A percentile compares a stretch with the other conserved stretches of the same genome.
These are phyloP conservation scores for Colletotrichum abscissum DNA, from an alignment of 2,329 filamentous ascomycete genomes.

Conservation along the genomic window DNA sequence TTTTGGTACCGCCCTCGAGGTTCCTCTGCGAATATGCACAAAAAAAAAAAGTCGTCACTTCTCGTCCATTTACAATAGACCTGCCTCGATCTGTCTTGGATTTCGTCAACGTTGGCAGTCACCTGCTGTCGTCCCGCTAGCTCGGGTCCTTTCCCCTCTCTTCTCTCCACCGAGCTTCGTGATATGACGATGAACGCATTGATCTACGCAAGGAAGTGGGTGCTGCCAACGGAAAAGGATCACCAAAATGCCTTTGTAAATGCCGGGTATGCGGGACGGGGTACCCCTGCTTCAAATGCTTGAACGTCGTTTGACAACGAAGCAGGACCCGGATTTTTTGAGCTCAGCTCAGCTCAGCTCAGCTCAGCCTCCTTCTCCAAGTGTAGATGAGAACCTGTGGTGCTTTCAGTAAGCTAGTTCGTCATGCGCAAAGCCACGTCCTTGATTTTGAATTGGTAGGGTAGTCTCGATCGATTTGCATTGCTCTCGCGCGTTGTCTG, in stretches of 20 bases:
- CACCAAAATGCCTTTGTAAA: neutral
- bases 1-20: no score
- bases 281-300: neutral
- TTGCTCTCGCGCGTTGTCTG: neutral
- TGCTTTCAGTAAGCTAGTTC: neutral
- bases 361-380: neutral
- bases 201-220: conserved; percentile 16
- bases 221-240: neutral
- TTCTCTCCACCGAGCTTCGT: neutral
- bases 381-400: neutral
- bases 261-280: neutral
- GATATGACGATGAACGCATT: neutral
- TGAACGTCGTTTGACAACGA: neutral
- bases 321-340: neutral
- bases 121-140: neutral
- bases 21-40: no score
- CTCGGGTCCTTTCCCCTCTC: neutral
- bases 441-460: neutral
- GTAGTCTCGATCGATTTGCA: neutral
- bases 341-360: neutral
- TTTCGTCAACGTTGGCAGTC: neutral
- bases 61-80: neutral
- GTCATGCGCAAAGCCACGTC: neutral
- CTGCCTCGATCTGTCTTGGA: neutral
- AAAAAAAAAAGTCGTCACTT: no score